Evolutionary conservation across 495 filamentous ascomycete genomes (phyloP).

Genomic region (Aspergillus panamensis): DNA sequence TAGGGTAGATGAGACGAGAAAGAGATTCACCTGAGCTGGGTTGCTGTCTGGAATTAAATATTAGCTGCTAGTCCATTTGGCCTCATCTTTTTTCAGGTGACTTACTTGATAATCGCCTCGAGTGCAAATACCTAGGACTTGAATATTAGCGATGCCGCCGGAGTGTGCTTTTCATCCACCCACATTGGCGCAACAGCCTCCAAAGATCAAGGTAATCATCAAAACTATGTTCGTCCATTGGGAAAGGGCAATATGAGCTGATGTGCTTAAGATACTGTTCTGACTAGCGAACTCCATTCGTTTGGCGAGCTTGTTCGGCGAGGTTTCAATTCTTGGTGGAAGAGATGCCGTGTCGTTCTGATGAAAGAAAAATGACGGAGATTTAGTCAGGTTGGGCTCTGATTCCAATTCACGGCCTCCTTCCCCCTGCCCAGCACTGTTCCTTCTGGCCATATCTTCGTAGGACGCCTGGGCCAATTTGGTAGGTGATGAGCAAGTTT

Average conservation of each 20-base stretch:
- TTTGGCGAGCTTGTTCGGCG: neutral
- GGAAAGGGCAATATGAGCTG: slow-evolving; percentile 54
- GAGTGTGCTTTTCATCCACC: slow-evolving; percentile 27
- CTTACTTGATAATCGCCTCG: slow-evolving; percentile 92
- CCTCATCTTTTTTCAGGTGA: slow-evolving; percentile 1
- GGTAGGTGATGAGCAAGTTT: neutral
- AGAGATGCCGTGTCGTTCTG: no score
- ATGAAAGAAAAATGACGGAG: no score
- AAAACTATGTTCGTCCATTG: slow-evolving; percentile 63
- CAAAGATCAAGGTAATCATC: slow-evolving; percentile 89
- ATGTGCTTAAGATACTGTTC: slow-evolving; percentile 30
- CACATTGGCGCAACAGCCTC: slow-evolving; percentile 97
- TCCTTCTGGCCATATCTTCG: neutral
- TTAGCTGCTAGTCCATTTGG: slow-evolving; percentile 52
- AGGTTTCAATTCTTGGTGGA: neutral
- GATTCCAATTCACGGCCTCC: no score
- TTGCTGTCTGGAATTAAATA: slow-evolving; percentile 30
- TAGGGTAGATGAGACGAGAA: neutral
- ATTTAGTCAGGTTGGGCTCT: no score
- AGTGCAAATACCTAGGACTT: slow-evolving; percentile 74
- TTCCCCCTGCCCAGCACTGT: neutral
- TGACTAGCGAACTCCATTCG: slow-evolving; percentile 2
- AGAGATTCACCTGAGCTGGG: slow-evolving; percentile 33
- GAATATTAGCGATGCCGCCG: slow-evolving; percentile 21
- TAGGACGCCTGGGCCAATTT: neutral